Evolutionary conservation across 139 green algal genomes (phyloP).

Genomic region (Chlamydomonas eustigma): DNA sequence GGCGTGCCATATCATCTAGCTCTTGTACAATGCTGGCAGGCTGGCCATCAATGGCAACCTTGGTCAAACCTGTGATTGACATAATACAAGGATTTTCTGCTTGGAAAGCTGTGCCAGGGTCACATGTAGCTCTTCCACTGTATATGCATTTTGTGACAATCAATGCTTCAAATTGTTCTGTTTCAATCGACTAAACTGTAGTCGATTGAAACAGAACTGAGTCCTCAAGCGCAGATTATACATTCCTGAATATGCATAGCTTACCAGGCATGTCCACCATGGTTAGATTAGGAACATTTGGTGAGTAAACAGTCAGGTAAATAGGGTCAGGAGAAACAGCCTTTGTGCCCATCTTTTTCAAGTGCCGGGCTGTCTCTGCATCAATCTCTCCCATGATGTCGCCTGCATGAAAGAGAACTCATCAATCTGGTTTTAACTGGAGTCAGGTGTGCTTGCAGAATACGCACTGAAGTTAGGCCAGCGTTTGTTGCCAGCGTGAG

Average conservation of each 20-base stretch:
- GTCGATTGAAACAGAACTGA: no score
- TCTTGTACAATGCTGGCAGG: slow-evolving; percentile 88
- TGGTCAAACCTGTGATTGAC: slow-evolving; percentile 77
- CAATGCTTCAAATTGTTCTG: no score
- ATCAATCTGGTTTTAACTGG: no score
- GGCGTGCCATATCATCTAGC: slow-evolving; percentile 91
- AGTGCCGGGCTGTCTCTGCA: slow-evolving; percentile 80
- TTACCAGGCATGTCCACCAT: slow-evolving; percentile 94
- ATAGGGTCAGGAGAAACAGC: slow-evolving; percentile 91
- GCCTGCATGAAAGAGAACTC: slow-evolving; percentile 34
- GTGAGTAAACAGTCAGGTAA: slow-evolving; percentile 86
- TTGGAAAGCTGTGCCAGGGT: no score
- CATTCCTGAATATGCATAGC: no score
- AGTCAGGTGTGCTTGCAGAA: no score
- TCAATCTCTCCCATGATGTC: slow-evolving; percentile 89
- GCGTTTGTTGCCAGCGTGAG: slow-evolving; percentile 72
- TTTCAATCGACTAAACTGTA: no score
- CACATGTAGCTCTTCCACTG: no score
- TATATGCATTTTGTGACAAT: no score
- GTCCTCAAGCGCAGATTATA: no score
- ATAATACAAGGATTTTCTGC: neutral
- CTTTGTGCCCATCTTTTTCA: slow-evolving; percentile 44
- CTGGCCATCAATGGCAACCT: slow-evolving; percentile 95
- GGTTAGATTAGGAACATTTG: slow-evolving; percentile 87
- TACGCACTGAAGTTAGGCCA: slow-evolving; percentile 77